Conservation (phyloP, 441 rosid genomes). For the Gossypium davidsonii region DNA sequence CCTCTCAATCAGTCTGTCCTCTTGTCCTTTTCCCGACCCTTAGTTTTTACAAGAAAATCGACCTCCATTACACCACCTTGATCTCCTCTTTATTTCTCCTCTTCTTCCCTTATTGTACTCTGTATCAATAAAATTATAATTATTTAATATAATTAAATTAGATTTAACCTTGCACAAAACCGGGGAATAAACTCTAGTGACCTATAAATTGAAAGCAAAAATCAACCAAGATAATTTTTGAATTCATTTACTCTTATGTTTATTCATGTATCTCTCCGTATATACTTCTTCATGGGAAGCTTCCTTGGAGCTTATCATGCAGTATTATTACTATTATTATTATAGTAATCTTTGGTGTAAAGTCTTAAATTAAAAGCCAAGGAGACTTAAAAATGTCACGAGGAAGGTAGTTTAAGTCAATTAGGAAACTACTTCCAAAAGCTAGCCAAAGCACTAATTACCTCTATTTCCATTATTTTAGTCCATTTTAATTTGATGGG, state of each 20-base stretch:
- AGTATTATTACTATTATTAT: slow-evolving; percentile 15
- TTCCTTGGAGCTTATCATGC: slow-evolving; percentile 17
- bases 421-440: slow-evolving; percentile 22
- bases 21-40: no score
- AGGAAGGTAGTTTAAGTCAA: slow-evolving; percentile 29
- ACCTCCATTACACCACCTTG: no score
- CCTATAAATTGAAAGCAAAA: no score
- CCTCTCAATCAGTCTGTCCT: no score
- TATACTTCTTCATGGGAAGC: not conserved
- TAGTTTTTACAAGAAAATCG: no score
- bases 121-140: no score
- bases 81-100: no score
- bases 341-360: slow-evolving; percentile 18
- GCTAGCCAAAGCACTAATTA: slow-evolving; percentile 19
- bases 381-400: slow-evolving; percentile 18
- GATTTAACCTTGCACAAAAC: no score
- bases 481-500: not conserved
- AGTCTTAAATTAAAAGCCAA: slow-evolving; percentile 31
- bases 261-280: not conserved
- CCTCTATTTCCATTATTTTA: slow-evolving; percentile 1
- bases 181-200: no score
- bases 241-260: not conserved
- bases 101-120: no score
- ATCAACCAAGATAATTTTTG: no score
- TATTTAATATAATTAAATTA: no score